Percentiles rank a stretch among this genome's conserved stretches.
Conservation (phyloP, 305 asterid species). For the Fraxinus greggii region DNA sequence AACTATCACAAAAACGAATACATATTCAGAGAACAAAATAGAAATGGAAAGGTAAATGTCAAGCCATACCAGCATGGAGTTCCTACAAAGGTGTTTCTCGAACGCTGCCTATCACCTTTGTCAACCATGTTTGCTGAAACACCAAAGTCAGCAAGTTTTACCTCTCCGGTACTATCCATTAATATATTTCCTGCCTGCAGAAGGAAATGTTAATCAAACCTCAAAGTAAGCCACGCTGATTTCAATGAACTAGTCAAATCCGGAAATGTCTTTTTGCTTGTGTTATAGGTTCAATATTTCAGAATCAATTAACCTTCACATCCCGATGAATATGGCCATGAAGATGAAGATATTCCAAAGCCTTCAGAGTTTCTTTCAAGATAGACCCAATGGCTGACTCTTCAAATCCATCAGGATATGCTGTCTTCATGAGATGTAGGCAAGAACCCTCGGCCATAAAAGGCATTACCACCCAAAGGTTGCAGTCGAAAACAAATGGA, state of each 20-base stretch:
- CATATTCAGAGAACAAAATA: background rate
- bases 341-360: constrained; percentile 88
- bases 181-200: constrained; percentile 94
- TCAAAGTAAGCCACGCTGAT: constrained; percentile 8
- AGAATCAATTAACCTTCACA: constrained; percentile 65
- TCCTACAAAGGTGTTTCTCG: constrained; percentile 97
- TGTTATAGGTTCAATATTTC: constrained; percentile 9
- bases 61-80: constrained; percentile 92
- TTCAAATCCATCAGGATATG: constrained; percentile 96
- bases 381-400: constrained; percentile 85
- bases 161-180: constrained; percentile 78
- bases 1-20: background rate
- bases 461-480: constrained; percentile 99
- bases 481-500: constrained; percentile 85
- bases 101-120: constrained; percentile 91
- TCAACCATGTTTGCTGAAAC: constrained; percentile 98
- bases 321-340: constrained; percentile 99
- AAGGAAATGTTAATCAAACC: constrained; percentile 30
- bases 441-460: constrained; percentile 99
- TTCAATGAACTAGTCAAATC: constrained; percentile 22
- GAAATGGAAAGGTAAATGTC: constrained; percentile 14
- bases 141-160: constrained; percentile 98
- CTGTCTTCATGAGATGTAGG: constrained; percentile 93
- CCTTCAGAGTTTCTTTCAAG: constrained; percentile 93
- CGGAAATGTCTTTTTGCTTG: constrained; percentile 4